These are phyloP conservation scores for Mycena maculata DNA, from an alignment of 768 basidiomycete species.

Conservation along the genomic window DNA sequence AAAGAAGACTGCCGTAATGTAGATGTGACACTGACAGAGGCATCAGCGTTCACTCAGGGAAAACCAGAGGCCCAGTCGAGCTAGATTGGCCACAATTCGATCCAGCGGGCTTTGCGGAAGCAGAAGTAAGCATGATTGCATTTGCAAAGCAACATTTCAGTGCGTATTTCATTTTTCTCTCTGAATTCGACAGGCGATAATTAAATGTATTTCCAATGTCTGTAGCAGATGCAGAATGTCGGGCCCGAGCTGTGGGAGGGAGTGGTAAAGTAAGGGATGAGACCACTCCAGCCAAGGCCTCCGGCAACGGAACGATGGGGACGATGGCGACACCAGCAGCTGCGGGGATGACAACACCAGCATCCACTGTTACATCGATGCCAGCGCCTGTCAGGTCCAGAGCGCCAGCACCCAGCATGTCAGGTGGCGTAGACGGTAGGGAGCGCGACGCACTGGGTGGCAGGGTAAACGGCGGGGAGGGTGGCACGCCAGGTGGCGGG, in stretches of 20 bases:
- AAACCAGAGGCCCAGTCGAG: not conserved
- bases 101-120: not conserved
- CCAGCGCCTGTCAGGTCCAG: no score
- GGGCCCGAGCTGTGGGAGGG: not conserved
- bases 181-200: not conserved
- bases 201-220: not conserved
- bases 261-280: not conserved
- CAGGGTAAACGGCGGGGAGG: no score
- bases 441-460: no score
- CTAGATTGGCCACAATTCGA: not conserved
- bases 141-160: slow-evolving; percentile 5
- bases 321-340: no score
- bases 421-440: no score
- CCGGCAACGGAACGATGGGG: no score
- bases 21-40: not conserved
- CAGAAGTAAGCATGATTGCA: not conserved
- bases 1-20: not conserved
- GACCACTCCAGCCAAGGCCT: no score
- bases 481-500: no score
- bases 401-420: no score
- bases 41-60: slow-evolving; percentile 14
- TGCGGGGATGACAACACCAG: no score
- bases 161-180: no score
- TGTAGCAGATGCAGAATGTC: slow-evolving; percentile 14
- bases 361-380: no score